phyloP scores from a whole-genome alignment of 768 basidiomycete species.

The Leccinum imitatum region DNA sequence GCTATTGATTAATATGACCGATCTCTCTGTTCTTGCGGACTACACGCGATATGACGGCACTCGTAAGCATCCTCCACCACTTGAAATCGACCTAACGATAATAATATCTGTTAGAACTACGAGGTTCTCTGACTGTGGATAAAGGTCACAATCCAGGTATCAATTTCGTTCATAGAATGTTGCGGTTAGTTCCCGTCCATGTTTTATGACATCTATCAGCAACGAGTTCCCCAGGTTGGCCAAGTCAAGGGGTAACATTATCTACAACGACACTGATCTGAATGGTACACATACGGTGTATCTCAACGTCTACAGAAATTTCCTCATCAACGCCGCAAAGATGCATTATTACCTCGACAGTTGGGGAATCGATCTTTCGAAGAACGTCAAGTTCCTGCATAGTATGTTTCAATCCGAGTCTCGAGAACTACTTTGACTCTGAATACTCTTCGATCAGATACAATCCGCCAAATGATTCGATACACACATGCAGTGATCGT shows the following conservation, averaged over 20 bases:
- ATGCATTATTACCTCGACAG: constrained; percentile 77
- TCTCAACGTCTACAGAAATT: constrained; percentile 85
- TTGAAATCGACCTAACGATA: not conserved
- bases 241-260: constrained; percentile 72
- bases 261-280: constrained; percentile 73
- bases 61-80: constrained; percentile 42
- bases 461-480: constrained; percentile 58
- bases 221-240: constrained; percentile 50
- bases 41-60: constrained; percentile 64
- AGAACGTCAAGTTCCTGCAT: constrained; percentile 50
- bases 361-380: constrained; percentile 49
- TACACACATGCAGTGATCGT: constrained; percentile 55
- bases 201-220: constrained; percentile 1
- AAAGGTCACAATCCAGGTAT: constrained; percentile 63
- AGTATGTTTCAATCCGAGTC: constrained; percentile 39
- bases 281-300: constrained; percentile 64
- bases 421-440: not conserved
- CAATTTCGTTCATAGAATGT: constrained; percentile 69
- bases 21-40: constrained; percentile 78
- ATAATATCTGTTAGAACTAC: constrained; percentile 46
- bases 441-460: constrained; percentile 41
- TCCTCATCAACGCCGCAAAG: constrained; percentile 80
- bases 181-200: constrained; percentile 52
- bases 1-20: constrained; percentile 68
- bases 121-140: constrained; percentile 70